Evolutionary conservation across 495 filamentous ascomycete genomes (phyloP).

Genomic region (Hyaloscypha finlandica): DNA sequence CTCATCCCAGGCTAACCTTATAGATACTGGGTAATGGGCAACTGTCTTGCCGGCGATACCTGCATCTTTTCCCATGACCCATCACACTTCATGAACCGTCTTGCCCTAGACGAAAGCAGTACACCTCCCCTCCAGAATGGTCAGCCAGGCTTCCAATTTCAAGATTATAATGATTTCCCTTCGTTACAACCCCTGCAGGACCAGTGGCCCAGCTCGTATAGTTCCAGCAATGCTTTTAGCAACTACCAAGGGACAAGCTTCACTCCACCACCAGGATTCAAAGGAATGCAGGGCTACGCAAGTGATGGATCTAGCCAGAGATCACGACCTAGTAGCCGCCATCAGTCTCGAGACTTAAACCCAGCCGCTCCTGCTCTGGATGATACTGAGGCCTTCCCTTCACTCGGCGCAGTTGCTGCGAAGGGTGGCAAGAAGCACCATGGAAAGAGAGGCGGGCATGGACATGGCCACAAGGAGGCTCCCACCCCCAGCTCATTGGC

Average conservation of each 20-base stretch:
- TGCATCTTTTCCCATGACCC: constrained; percentile 99
- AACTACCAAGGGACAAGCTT: constrained; percentile 51
- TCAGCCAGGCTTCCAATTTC: constrained; percentile 72
- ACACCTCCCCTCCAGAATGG: constrained; percentile 57
- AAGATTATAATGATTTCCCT: constrained; percentile 90
- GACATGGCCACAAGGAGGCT: constrained; percentile 72
- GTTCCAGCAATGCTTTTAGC: constrained; percentile 42
- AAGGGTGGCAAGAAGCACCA: constrained; percentile 87
- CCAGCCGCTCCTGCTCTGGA: constrained; percentile 78
- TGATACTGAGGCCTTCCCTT: constrained; percentile 94
- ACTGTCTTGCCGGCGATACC: constrained; percentile 89
- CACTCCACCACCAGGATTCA: constrained; percentile 65
- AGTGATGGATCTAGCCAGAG: constrained; percentile 66
- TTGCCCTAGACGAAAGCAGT: constrained; percentile 63
- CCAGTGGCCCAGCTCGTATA: constrained; percentile 58
- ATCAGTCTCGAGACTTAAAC: constrained; percentile 60
- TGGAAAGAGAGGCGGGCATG: constrained; percentile 79
- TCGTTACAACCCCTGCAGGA: constrained; percentile 64
- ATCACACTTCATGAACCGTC: constrained; percentile 68
- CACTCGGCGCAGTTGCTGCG: constrained; percentile 76
- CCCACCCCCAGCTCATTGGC: constrained; percentile 77
- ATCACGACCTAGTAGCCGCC: constrained; percentile 82
- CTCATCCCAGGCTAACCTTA: constrained; percentile 33
- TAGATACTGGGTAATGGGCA: constrained; percentile 96
- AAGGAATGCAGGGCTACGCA: constrained; percentile 47